Evolutionary conservation across 2,329 filamentous ascomycete species (phyloP), one percentile per base, ranked within the genome.

Genomic region (Incumbomyces lentus): DNA sequence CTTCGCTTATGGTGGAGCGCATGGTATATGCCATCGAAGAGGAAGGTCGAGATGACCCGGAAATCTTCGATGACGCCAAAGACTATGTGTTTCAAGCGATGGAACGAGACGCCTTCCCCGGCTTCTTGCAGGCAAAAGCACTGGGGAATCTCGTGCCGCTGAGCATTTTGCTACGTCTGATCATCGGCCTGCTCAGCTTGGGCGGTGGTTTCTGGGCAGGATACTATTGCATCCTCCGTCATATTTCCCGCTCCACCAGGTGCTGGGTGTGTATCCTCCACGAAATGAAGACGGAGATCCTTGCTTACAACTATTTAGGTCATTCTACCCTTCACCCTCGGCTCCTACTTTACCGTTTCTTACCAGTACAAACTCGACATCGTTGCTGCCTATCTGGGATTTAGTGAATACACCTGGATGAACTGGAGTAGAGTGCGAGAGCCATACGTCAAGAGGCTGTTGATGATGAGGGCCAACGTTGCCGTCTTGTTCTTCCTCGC

Each of bases 81-180:
- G 92, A 98, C 69, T 98, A 96, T 63, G 92, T 96, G 52, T 98
- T 96, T 66, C 93, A 98, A 68, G 93, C 93, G 30, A 98, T 98
- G 92, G 93, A 98, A 68, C 80, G 93, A 47, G 92, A 98, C 68
- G 92, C 93, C n/a, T 98, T 95, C 63, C 92, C 93, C 1, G 90
- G 90, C 1, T 98, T 98, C 67, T 74, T 98, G 49, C 79, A 90
- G 61, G 86, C 87, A 68, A 96, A 96, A 69, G 92, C 92, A 2
- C 74, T 98, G 18, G 93, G 93, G 50, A 98, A 98, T 60, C 75
- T 98, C 12, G 90, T 98, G 22, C 92, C 90, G 2, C 80, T 90
- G 13, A 94, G 87, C 39, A 82, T 94, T 55, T 79, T 96, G 61
- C 74, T 93, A 56, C 78, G 92, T 45, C 71, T 96, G 43, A 87